phyloP scores from a whole-genome alignment of 1,284 basidiomycete species.

The Irpex sp. region DNA sequence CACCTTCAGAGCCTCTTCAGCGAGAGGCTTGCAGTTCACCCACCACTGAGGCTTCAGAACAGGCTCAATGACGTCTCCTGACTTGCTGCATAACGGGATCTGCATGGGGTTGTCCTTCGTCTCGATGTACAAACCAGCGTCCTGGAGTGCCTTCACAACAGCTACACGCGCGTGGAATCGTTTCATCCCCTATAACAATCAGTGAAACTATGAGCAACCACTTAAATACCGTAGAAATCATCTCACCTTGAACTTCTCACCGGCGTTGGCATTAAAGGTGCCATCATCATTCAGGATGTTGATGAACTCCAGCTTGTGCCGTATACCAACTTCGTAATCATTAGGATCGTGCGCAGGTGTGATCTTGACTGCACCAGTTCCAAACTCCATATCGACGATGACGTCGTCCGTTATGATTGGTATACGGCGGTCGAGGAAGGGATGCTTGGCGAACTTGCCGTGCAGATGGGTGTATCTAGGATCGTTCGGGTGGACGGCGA shows the following conservation, averaged over 20 bases:
- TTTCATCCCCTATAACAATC: constrained; percentile 77
- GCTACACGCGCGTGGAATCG: constrained; percentile 91
- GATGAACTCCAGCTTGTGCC: constrained; percentile 92
- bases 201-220: not conserved
- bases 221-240: not conserved
- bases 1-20: constrained; percentile 87
- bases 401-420: constrained; percentile 85
- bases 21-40: constrained; percentile 92
- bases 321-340: constrained; percentile 92
- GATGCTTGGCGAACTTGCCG: constrained; percentile 90
- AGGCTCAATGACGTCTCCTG: constrained; percentile 95
- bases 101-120: constrained; percentile 96
- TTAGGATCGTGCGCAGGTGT: constrained; percentile 99
- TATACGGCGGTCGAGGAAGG: constrained; percentile 85
- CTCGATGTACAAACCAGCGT: constrained; percentile 85
- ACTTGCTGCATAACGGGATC: constrained; percentile 92
- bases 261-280: constrained; percentile 91
- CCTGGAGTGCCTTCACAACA: constrained; percentile 85
- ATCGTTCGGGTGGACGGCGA: constrained; percentile 96
- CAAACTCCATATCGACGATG: constrained; percentile 93
- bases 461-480: constrained; percentile 93
- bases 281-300: constrained; percentile 98
- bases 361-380: constrained; percentile 99
- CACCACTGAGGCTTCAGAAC: constrained; percentile 99
- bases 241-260: constrained; percentile 68